Percentiles rank a stretch among this genome's conserved stretches.
phyloP scores from a whole-genome alignment of 352 stramenopile genomes.

The Globisporangium cederbergense region DNA sequence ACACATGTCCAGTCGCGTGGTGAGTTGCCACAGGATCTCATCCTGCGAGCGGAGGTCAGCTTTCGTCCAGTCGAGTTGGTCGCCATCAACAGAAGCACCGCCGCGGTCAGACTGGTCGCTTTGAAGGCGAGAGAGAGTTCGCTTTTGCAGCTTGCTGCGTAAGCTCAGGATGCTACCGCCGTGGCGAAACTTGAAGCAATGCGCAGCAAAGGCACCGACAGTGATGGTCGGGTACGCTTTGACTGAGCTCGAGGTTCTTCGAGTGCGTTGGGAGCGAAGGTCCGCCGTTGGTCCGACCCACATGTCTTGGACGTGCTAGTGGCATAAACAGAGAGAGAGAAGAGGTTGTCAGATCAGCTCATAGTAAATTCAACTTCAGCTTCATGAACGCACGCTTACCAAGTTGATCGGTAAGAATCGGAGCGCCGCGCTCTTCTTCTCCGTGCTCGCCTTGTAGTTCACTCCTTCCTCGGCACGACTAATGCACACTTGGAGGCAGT shows the following conservation, averaged over 20 bases:
- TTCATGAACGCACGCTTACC: slow-evolving; percentile 19
- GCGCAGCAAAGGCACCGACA: slow-evolving; percentile 74
- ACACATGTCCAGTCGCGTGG: slow-evolving; percentile 75
- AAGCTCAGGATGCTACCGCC: slow-evolving; percentile 68
- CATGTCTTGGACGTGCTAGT: slow-evolving; percentile 78
- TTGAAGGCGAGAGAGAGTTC: slow-evolving; percentile 40
- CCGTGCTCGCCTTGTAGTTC: slow-evolving; percentile 81
- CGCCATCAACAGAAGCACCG: slow-evolving; percentile 11
- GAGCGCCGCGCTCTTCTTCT: slow-evolving; percentile 75
- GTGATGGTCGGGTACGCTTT: slow-evolving; percentile 71
- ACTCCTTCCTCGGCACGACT: slow-evolving; percentile 60
- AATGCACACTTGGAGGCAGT: slow-evolving; percentile 71
- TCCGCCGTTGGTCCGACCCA: slow-evolving; percentile 71
- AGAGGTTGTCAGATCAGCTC: not conserved
- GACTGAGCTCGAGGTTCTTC: slow-evolving; percentile 56
- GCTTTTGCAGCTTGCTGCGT: slow-evolving; percentile 54
- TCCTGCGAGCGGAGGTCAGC: slow-evolving; percentile 41
- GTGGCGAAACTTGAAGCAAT: slow-evolving; percentile 83
- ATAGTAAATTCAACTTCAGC: not conserved
- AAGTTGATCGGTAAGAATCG: slow-evolving; percentile 81
- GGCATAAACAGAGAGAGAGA: not conserved
- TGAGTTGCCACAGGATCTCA: slow-evolving; percentile 75
- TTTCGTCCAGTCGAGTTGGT: slow-evolving; percentile 55
- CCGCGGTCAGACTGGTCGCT: slow-evolving; percentile 39
- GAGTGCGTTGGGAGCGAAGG: slow-evolving; percentile 58